Evolutionary conservation across 2,329 filamentous ascomycete genomes (phyloP).

Genomic region (Pseudophaeomoniella oleicola): DNA sequence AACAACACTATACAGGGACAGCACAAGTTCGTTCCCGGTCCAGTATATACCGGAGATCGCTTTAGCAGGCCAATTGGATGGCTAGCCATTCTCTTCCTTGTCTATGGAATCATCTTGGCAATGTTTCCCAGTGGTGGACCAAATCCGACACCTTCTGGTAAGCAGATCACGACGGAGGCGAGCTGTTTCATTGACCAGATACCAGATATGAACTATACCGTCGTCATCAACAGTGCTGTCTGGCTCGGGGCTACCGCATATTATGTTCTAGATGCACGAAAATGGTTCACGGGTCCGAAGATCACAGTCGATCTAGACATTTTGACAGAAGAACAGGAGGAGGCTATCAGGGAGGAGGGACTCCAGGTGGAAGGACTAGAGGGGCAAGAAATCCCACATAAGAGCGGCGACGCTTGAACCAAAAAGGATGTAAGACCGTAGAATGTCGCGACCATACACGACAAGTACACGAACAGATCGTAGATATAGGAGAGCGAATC

Average conservation of each 20-base stretch:
- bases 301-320: constrained; percentile 31
- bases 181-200: too few species aligned
- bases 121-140: constrained; percentile 47
- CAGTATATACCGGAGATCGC: constrained; percentile 40
- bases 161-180: too few species aligned
- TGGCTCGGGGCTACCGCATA: constrained; percentile 43
- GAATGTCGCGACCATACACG: too few species aligned
- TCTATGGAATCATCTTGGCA: constrained; percentile 39
- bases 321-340: constrained; percentile 15
- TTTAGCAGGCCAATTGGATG: constrained; percentile 39
- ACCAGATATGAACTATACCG: constrained; percentile 47
- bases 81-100: constrained; percentile 37
- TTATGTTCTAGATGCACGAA: constrained; percentile 41
- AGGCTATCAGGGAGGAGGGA: constrained; percentile 12
- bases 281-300: constrained; percentile 47
- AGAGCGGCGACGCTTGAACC: not conserved
- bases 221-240: constrained; percentile 45
- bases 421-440: too few species aligned
- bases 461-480: too few species aligned
- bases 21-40: constrained; percentile 41
- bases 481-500: too few species aligned
- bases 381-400: not conserved
- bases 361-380: constrained; percentile 7
- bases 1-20: constrained; percentile 43
- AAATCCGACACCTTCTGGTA: constrained; percentile 27